Conservation (phyloP, 2,329 filamentous ascomycete genomes). For the Colletotrichum camelliae region DNA sequence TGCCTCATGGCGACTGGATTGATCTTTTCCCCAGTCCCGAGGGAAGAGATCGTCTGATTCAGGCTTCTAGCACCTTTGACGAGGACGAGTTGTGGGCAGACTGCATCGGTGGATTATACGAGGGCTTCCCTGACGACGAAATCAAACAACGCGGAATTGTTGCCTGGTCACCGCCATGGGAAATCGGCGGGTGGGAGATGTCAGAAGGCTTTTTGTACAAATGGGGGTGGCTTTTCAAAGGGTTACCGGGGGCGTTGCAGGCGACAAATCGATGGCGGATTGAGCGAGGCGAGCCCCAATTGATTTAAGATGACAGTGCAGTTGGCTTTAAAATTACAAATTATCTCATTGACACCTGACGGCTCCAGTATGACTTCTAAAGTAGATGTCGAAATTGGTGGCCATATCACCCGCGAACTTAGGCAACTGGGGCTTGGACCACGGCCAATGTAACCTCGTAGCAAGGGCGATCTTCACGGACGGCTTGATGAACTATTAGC, state of each 20-base stretch:
- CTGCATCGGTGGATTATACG: conserved; percentile 45
- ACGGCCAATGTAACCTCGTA: background rate
- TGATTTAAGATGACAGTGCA: conserved; percentile 27
- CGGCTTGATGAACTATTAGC: background rate
- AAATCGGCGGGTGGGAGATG: conserved; percentile 42
- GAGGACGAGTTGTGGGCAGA: conserved; percentile 49
- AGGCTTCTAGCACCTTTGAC: conserved; percentile 38
- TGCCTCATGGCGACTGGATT: conserved; percentile 45
- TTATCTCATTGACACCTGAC: background rate
- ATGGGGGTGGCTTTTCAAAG: conserved; percentile 37
- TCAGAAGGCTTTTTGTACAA: conserved; percentile 44
- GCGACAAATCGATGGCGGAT: conserved; percentile 41
- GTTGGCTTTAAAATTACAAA: background rate
- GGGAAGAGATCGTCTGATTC: conserved; percentile 44
- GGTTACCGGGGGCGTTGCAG: conserved; percentile 30
- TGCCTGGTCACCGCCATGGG: conserved; percentile 41
- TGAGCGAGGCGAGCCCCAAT: conserved; percentile 35
- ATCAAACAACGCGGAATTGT: conserved; percentile 43
- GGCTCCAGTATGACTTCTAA: background rate
- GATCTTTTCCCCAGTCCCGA: conserved; percentile 44
- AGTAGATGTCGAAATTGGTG: background rate
- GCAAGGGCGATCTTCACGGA: conserved; percentile 3
- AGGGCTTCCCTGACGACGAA: conserved; percentile 48
- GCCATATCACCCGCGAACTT: background rate
- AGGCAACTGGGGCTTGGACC: background rate